phyloP scores from a whole-genome alignment of 1,139 yeast genomes.

The Spathaspora sp. region DNA sequence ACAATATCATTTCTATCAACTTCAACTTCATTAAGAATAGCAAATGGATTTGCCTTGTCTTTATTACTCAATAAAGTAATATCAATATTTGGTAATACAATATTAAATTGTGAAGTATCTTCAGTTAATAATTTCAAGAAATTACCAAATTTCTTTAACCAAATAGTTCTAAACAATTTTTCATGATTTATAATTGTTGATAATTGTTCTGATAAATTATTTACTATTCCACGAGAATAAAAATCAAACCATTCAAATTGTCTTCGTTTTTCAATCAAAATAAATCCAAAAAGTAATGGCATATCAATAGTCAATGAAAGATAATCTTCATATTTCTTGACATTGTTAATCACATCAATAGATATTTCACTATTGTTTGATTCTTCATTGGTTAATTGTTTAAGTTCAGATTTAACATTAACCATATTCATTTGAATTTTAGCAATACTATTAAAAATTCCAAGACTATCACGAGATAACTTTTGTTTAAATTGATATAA shows the following conservation, averaged over 20 bases:
- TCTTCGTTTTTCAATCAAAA: slow-evolving; percentile 67
- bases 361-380: slow-evolving; percentile 12
- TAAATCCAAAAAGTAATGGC: slow-evolving; percentile 78
- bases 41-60: slow-evolving; percentile 17
- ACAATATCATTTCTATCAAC: slow-evolving; percentile 44
- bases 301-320: slow-evolving; percentile 64
- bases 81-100: slow-evolving; percentile 41
- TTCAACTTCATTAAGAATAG: slow-evolving; percentile 22
- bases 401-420: slow-evolving; percentile 30
- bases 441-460: slow-evolving; percentile 35
- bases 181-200: slow-evolving; percentile 63
- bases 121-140: slow-evolving; percentile 31
- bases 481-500: slow-evolving; percentile 26
- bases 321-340: slow-evolving; percentile 44
- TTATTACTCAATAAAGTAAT: slow-evolving; percentile 33
- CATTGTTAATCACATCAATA: slow-evolving; percentile 25
- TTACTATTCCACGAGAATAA: slow-evolving; percentile 49
- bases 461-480: slow-evolving; percentile 24
- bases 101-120: slow-evolving; percentile 13
- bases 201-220: slow-evolving; percentile 58
- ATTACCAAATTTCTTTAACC: slow-evolving; percentile 62
- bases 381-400: slow-evolving; percentile 13
- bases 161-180: slow-evolving; percentile 51
- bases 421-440: slow-evolving; percentile 42
- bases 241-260: slow-evolving; percentile 66